Percentiles rank a stretch among this genome's conserved stretches.
These are phyloP conservation scores for Colletotrichum horii DNA, from an alignment of 2,329 filamentous ascomycete species.

Conservation along the genomic window DNA sequence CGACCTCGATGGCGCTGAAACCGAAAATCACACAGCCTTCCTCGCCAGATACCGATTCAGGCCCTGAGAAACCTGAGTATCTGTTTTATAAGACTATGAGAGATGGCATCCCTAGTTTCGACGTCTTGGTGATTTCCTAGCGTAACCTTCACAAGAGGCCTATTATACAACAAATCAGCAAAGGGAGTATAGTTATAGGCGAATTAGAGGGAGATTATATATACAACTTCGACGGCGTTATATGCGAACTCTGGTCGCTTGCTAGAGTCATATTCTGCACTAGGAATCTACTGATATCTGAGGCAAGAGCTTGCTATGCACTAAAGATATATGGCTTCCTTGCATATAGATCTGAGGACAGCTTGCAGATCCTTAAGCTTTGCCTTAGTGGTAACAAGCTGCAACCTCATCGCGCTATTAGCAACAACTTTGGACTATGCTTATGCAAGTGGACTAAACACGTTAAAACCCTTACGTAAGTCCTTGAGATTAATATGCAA, in stretches of 20 bases:
- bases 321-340: background rate
- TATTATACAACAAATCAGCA: background rate
- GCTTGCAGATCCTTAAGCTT: background rate
- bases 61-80: background rate
- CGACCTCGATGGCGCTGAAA: background rate
- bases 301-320: background rate
- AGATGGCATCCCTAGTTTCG: background rate
- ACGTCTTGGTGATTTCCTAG: background rate
- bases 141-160: background rate
- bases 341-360: background rate
- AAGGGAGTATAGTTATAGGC: background rate
- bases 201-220: background rate
- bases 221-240: background rate
- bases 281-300: background rate
- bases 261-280: background rate
- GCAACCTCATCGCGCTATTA: background rate
- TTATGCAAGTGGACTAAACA: background rate
- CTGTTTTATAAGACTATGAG: background rate
- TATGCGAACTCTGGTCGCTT: background rate
- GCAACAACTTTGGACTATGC: background rate
- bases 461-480: background rate
- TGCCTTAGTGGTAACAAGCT: background rate
- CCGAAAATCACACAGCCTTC: background rate
- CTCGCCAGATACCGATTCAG: accelerated
- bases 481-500: background rate